A percentile compares a stretch with the other conserved stretches of the same genome.
Evolutionary conservation across 257 asterid genomes (phyloP).

Genomic region (Linaria vulgaris): DNA sequence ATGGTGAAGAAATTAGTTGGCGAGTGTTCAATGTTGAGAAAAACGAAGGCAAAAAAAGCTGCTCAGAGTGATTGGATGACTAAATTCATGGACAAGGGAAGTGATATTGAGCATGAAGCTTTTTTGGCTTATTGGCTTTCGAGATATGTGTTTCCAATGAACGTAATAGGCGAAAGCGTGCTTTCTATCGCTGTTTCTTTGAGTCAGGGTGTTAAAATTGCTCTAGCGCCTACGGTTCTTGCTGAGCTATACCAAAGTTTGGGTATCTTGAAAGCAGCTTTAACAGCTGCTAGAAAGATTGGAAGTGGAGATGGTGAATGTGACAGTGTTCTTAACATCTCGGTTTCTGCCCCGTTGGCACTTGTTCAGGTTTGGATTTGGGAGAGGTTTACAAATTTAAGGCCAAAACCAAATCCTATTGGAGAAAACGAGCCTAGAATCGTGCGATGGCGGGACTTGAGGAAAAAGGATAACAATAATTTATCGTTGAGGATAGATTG

Average conservation of each 20-base stretch:
- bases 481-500: conserved; percentile 11
- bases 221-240: conserved; percentile 35
- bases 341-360: conserved; percentile 22
- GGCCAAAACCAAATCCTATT: conserved; percentile 16
- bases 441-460: conserved; percentile 36
- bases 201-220: conserved; percentile 24
- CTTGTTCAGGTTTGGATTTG: conserved; percentile 50
- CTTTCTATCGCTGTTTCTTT: conserved; percentile 27
- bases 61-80: conserved; percentile 12
- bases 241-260: conserved; percentile 25
- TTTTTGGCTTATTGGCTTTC: conserved; percentile 39
- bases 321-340: not conserved
- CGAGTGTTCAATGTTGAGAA: not conserved
- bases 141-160: conserved; percentile 26
- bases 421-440: conserved; percentile 28
- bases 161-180: not conserved
- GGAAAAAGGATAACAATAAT: not conserved
- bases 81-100: conserved; percentile 25
- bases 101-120: conserved; percentile 34
- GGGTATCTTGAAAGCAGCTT: conserved; percentile 18
- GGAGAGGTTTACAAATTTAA: conserved; percentile 38
- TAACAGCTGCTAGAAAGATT: not conserved
- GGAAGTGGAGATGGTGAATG: not conserved
- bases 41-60: not conserved
- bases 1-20: not conserved